Evolutionary conservation across 805 yeast species (phyloP), one percentile per base, ranked within the genome.

Genomic region (Cyberlindnera saturnus): DNA sequence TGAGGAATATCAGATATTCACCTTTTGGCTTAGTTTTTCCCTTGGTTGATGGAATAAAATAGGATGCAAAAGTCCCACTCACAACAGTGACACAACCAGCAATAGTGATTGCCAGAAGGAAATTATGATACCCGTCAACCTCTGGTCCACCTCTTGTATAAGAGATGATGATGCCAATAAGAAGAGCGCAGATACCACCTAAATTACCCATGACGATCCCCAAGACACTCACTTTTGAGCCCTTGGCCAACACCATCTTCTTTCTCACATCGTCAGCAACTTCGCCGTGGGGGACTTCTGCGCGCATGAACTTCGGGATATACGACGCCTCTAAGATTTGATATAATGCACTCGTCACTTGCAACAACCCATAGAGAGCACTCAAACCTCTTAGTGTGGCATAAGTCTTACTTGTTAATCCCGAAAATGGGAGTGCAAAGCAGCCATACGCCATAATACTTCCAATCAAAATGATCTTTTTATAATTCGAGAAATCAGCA

Each of bases 311-410:
- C 17, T 62, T 39, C 2, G 73, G 73, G 33, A 68, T 65, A 41
- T 66, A 68, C 1, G 71, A 63, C 1, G 65, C 71, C 44, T 67
- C 71, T 17, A 66, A 36, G 14, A 66, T 64, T 45, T 69, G 69
- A 42, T 67, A 60, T 2, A 64, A 46, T 1, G 64, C 57, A 45
- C 60, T 62, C 16, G 51, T 48, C 11, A 65, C 47, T 32, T 57
- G 58, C 33, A 64, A 41, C 15, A 65, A 40, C n/a, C 57, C 56
- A 42, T 67, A 68, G 14, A 68, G 43, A 0, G 58, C 66, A 8
- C 67, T 57, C 19, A 60, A 45, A 1, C 51, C 57, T 10, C 34
- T 53, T 43, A 69, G 48, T 7, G 52, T 50, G 1, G 53, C 26
- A 38, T 56, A 60, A 4, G 45, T 38, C 5, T 44, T 41, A 4